phyloP scores from a whole-genome alignment of 805 yeast species.

The Hanseniaspora lindneri region DNA sequence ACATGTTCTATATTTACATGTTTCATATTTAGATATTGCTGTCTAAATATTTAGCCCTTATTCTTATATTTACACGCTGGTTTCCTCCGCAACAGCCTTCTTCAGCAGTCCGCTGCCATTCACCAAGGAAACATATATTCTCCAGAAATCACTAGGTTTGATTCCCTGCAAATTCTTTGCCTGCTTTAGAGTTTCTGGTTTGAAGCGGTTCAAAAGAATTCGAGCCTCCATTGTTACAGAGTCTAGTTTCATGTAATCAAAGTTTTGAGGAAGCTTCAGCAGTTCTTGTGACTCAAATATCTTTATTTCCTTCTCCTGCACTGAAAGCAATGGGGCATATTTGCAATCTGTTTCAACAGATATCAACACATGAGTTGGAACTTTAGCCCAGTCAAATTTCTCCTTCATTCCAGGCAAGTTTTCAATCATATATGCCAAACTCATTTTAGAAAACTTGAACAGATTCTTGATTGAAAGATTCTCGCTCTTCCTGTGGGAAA shows the following conservation, averaged over 20 bases:
- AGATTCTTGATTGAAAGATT: slow-evolving; percentile 60
- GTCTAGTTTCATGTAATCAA: slow-evolving; percentile 46
- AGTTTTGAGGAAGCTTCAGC: slow-evolving; percentile 54
- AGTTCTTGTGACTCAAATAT: slow-evolving; percentile 80
- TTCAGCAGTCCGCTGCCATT: background rate
- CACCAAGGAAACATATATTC: slow-evolving; percentile 52
- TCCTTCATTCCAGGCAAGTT: slow-evolving; percentile 32
- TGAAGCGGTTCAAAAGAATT: slow-evolving; percentile 52
- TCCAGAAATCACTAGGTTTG: slow-evolving; percentile 42
- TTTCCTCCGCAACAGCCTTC: background rate
- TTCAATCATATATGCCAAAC: slow-evolving; percentile 22
- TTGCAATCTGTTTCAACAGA: slow-evolving; percentile 68
- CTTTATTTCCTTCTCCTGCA: slow-evolving; percentile 56
- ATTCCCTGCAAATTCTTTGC: slow-evolving; percentile 91
- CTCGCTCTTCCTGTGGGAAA: slow-evolving; percentile 43
- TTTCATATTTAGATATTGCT: background rate
- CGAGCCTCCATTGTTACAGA: slow-evolving; percentile 71
- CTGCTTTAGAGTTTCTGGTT: slow-evolving; percentile 87
- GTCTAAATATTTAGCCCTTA: no score
- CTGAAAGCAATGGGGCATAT: slow-evolving; percentile 65
- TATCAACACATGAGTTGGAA: slow-evolving; percentile 39
- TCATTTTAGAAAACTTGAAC: slow-evolving; percentile 42
- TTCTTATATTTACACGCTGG: background rate
- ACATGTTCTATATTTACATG: background rate
- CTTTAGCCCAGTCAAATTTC: slow-evolving; percentile 19